Conservation (phyloP, 257 asterid genomes). For the Sherardia arvensis region DNA sequence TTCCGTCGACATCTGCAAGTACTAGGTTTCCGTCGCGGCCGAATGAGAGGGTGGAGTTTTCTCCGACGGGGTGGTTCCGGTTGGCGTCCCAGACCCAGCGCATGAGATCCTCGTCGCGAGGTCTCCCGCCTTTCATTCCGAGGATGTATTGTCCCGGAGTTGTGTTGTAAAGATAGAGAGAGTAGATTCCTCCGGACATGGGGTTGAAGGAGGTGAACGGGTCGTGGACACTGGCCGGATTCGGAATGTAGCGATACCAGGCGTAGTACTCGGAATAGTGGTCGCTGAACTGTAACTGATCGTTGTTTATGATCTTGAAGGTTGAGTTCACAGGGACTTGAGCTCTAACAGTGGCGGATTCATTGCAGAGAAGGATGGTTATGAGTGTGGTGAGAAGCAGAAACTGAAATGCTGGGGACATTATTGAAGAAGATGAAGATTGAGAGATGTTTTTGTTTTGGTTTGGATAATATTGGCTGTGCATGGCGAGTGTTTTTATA, state of each 20-base stretch:
- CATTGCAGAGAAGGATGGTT: background rate
- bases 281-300: background rate
- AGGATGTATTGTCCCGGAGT: constrained; percentile 4
- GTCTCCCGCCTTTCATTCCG: constrained; percentile 8
- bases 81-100: constrained; percentile 26
- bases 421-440: background rate
- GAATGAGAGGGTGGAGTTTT: constrained; percentile 17
- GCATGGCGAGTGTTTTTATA: too few species aligned
- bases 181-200: background rate
- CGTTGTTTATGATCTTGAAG: background rate
- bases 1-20: constrained; percentile 16
- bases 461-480: too few species aligned
- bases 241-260: background rate
- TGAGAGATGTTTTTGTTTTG: background rate
- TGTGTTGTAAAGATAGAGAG: constrained; percentile 13
- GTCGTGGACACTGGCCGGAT: too few species aligned
- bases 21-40: constrained; percentile 17
- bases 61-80: constrained; percentile 14
- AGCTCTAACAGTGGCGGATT: background rate
- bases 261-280: background rate
- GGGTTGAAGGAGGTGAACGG: too few species aligned
- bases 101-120: constrained; percentile 5
- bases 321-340: background rate
- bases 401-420: background rate
- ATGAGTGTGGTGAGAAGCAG: background rate